Evolutionary conservation across 768 basidiomycete genomes (phyloP).

Genomic region (Cystobasidium onofrii): DNA sequence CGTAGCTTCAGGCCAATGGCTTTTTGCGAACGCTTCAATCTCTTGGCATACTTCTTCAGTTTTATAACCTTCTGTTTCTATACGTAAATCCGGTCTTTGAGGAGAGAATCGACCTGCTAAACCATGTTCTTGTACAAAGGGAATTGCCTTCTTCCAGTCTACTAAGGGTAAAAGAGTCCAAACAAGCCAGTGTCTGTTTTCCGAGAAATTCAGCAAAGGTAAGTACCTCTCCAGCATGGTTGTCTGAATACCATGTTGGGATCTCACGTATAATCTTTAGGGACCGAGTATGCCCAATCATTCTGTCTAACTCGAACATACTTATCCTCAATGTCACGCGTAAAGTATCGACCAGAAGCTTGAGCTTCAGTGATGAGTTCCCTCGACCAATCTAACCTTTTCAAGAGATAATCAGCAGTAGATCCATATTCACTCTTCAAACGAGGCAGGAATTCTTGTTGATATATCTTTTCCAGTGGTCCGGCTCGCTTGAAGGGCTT

Average conservation of each 20-base stretch:
- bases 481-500: neutral
- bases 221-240: too few relatives aligned
- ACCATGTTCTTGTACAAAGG: slow-evolving; percentile 13
- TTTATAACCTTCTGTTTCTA: neutral
- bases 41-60: slow-evolving; percentile 9
- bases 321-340: slow-evolving; percentile 10
- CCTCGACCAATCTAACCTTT: slow-evolving; percentile 2
- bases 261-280: slow-evolving; percentile 11
- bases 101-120: neutral
- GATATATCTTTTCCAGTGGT: neutral
- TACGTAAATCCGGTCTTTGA: neutral
- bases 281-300: slow-evolving; percentile 22
- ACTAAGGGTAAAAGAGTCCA: slow-evolving; percentile 24
- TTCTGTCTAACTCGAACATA: neutral
- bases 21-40: slow-evolving; percentile 16
- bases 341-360: slow-evolving; percentile 16
- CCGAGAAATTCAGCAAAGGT: too few relatives aligned
- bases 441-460: neutral
- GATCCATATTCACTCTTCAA: slow-evolving; percentile 4
- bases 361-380: neutral
- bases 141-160: slow-evolving; percentile 10
- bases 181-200: slow-evolving; percentile 23
- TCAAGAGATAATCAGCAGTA: neutral
- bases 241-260: too few relatives aligned
- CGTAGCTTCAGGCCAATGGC: slow-evolving; percentile 14